A percentile compares a stretch with the other conserved stretches of the same genome.
phyloP scores from a whole-genome alignment of 1,284 basidiomycete species.

The Wallemia mellicola region DNA sequence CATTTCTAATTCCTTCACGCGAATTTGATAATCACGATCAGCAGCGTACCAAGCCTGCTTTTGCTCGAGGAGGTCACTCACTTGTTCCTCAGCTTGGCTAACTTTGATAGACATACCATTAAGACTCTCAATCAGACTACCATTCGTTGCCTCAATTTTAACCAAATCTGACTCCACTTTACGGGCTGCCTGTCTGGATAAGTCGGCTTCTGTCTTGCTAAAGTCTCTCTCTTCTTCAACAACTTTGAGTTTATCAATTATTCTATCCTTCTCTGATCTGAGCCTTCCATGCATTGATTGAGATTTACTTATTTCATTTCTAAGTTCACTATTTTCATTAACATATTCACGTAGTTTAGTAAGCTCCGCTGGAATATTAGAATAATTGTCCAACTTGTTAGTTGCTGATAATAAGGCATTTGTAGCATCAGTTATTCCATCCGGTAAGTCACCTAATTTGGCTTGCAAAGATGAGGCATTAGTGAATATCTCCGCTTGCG shows the following conservation, averaged over 20 bases:
- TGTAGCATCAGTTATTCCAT: neutral
- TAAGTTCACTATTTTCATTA: neutral
- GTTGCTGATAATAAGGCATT: neutral
- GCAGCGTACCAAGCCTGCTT: neutral
- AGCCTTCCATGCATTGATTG: neutral
- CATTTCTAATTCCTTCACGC: slow-evolving; percentile 1
- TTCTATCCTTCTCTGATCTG: neutral
- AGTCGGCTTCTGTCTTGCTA: neutral
- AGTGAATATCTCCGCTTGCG: neutral
- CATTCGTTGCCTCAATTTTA: slow-evolving; percentile 1
- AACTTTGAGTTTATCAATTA: neutral
- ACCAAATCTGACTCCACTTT: neutral
- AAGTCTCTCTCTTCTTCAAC: neutral
- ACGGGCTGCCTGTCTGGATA: neutral
- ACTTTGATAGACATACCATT: neutral
- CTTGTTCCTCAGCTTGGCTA: neutral
- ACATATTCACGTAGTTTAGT: neutral
- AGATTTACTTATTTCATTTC: neutral
- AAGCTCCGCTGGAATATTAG: neutral
- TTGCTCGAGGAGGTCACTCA: neutral
- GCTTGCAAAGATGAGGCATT: neutral
- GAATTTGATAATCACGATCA: neutral
- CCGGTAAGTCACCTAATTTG: neutral
- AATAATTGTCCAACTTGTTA: neutral
- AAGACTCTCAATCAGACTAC: neutral